Evolutionary conservation across 2,329 filamentous ascomycete genomes (phyloP), one percentile per base, ranked within the genome.

Genomic region (Penicillium sp.): DNA sequence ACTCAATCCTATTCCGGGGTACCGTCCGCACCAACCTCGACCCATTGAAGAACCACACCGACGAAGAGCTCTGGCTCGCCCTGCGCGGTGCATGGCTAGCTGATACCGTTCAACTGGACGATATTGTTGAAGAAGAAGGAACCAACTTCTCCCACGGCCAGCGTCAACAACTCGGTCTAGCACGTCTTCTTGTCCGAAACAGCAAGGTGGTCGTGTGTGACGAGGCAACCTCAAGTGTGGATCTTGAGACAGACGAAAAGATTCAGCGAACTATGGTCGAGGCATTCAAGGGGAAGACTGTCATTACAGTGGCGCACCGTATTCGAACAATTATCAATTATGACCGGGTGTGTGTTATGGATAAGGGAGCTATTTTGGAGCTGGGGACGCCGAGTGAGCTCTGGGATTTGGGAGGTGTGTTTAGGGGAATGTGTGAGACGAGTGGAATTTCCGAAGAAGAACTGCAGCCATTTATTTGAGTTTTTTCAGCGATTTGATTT

Each of bases 1-100:
- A 95, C 62, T 90, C 91, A 0, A 89, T 93, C 1, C 80, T 95
- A 8, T 93, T 93, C 75, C 90, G 88, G 1, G 91, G 91, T 29
- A 92, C 90, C 0, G 78, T 95, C 25, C 82, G 90, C 48, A 87
- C 82, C 45, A 93, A 93, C 67, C 81, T 93, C 4, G 91, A 93
- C 68, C 88, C 90, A 0, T 92, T 92, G 64, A 80, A 88, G 55
- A 79, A 89, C 56, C 85, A 90, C 68, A 83, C 80, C 1, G 90
- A 93, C 63, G 79, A 78, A 1, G 87, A 89, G 67, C 82, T 93
- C 14, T 82, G 82, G 35, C 88, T 91, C 62, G 88, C 85, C 1
- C 80, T 93, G 0, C 79, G 83, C 46, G 84, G 89, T 8, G 90
- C 92, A 1, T 88, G 92, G 66, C 81, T 93, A n/a, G 75, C 35